Percentiles rank a stretch among this genome's conserved stretches.
Evolutionary conservation across 2,329 filamentous ascomycete genomes (phyloP).

Genomic region (Penicillium sp.): DNA sequence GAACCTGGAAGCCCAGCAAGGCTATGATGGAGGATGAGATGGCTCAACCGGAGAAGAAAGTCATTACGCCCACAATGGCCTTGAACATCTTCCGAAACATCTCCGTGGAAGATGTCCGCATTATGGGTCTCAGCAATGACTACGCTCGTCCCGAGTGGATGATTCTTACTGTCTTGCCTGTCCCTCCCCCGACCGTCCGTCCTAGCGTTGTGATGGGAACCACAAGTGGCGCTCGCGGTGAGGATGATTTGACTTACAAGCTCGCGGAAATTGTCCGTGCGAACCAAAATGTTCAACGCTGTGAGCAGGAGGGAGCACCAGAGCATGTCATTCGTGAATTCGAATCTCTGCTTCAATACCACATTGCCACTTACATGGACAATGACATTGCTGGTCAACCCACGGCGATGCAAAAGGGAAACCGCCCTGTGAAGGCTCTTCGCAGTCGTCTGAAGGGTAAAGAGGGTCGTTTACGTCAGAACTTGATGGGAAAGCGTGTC

Average conservation of each 20-base stretch:
- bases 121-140: slow-evolving; percentile 86
- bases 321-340: slow-evolving; percentile 87
- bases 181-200: slow-evolving; percentile 88
- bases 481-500: slow-evolving; percentile 98
- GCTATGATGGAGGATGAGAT: slow-evolving; percentile 60
- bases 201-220: slow-evolving; percentile 97
- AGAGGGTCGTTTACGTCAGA: slow-evolving; percentile 92
- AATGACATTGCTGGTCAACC: slow-evolving; percentile 96
- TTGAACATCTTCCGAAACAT: slow-evolving; percentile 81
- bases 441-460: slow-evolving; percentile 97
- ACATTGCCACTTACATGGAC: slow-evolving; percentile 99
- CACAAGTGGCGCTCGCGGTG: slow-evolving; percentile 80
- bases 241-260: slow-evolving; percentile 99
- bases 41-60: slow-evolving; percentile 66
- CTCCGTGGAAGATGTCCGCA: slow-evolving; percentile 65
- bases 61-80: slow-evolving; percentile 74
- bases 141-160: slow-evolving; percentile 98
- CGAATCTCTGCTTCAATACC: slow-evolving; percentile 85
- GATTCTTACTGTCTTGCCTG: slow-evolving; percentile 87
- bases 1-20: slow-evolving; percentile 61
- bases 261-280: slow-evolving; percentile 95
- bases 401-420: slow-evolving; percentile 91
- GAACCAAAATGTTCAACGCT: slow-evolving; percentile 87
- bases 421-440: slow-evolving; percentile 91
- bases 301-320: slow-evolving; percentile 81